Base-by-base conservation (phyloP, 345 rosid genomes). In the Rhizophora mangle region DNA sequence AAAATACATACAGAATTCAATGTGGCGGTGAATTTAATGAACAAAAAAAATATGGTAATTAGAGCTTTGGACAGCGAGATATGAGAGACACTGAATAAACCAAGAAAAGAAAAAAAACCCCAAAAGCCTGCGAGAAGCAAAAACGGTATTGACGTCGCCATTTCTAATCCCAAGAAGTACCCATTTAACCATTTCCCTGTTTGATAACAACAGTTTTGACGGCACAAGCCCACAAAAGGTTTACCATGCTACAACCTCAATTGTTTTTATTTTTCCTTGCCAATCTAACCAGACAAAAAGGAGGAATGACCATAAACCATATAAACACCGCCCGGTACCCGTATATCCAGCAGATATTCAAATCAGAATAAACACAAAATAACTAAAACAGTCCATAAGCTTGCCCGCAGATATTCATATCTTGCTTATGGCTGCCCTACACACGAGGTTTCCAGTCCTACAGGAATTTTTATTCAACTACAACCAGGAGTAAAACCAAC, bases 161-260 rank as follows among this genome's bases (percentile, higher is more conserved):
- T 80, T 83, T 82, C 72, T 72, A 76, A 68, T 74, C 78, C 72
- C 78, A 80, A 80, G 80, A 77, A 82, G 67, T 73, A 59, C 65
- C 68, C 77, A 63, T 58, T 67, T 60, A 79, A 75, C 76, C 75
- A 54, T 63, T 72, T 55, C 73, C 79, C 64, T 62, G 64, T 81
- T 81, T 82, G 86, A 82, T 32, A 72, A 73, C 61, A 72, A 81
- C 86, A 83, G 81, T 80, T 90, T 83, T 88, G 64, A 85, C 90
- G 71, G 82, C 77, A 76, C 65, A 82, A 80, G 76, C 81, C 81
- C 82, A 81, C 89, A 71, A 62, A 13, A 79, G 71, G 61, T 31
- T 79, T 64, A 77, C 51, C 74, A 71, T 30, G 34, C 72, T 69
- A 37, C 27, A 63, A 82, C 66, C 57, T 37, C 65, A 24, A 49